These are phyloP conservation scores for Sphagnurus paluster DNA, from an alignment of 1,284 basidiomycete genomes.

Conservation along the genomic window DNA sequence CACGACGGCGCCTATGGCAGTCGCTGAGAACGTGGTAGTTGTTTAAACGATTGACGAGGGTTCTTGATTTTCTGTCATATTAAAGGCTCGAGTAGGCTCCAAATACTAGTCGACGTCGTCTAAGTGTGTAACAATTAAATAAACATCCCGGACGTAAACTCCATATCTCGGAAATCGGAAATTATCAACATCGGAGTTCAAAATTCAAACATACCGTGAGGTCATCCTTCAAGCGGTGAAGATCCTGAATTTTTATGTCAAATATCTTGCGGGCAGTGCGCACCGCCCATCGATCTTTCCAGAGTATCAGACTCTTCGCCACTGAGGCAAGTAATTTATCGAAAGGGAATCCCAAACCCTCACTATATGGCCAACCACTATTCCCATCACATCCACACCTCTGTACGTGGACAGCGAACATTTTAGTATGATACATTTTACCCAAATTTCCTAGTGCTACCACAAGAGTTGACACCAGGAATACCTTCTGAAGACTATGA, in stretches of 20 bases:
- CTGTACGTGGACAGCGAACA: slow-evolving; percentile 34
- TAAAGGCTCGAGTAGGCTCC: too few relatives aligned
- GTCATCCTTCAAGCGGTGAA: too few relatives aligned
- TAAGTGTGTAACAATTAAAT: too few relatives aligned
- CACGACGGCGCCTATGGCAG: slow-evolving; percentile 25
- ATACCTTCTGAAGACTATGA: slow-evolving; percentile 86
- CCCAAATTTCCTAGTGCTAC: slow-evolving; percentile 36
- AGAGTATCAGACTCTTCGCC: slow-evolving; percentile 30
- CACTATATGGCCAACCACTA: slow-evolving; percentile 76
- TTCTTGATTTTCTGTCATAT: too few relatives aligned
- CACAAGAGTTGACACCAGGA: slow-evolving; percentile 82
- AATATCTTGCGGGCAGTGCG: slow-evolving; percentile 17
- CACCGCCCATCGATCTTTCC: slow-evolving; percentile 15
- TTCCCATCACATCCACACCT: slow-evolving; percentile 80
- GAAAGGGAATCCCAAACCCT: slow-evolving; percentile 49
- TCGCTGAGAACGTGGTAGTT: background rate
- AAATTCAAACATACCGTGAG: too few relatives aligned
- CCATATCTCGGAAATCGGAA: too few relatives aligned
- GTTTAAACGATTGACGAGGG: too few relatives aligned
- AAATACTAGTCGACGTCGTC: too few relatives aligned
- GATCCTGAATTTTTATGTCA: too few relatives aligned
- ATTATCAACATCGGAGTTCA: too few relatives aligned
- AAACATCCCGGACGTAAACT: too few relatives aligned
- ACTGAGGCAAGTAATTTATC: slow-evolving; percentile 27
- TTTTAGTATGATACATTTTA: slow-evolving; percentile 8